Conservation (phyloP, 176 grass and related monocot species). For the maize (Zea mays) region Zm-B73-REFERENCE-NAM-5.0 NC_050097.1:8741001-8741500, state of each 20-base stretch:
- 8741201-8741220: constrained; percentile 50
- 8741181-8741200: constrained; percentile 11
- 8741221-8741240: not conserved
- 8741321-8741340: constrained; percentile 33
- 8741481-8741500: constrained; percentile 29
- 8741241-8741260: not conserved
- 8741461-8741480: not conserved
- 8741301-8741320: constrained; percentile 46
- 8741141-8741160: constrained; percentile 38
- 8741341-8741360: constrained; percentile 62
- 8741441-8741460: not conserved
- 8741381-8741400: constrained; percentile 64
- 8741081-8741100: no score
- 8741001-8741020: no score
- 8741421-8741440: constrained; percentile 39
- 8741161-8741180: constrained; percentile 47
- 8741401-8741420: constrained; percentile 54
- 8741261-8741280: constrained; percentile 61
- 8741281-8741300: constrained; percentile 66
- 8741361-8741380: constrained; percentile 51
- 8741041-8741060: no score
- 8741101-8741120: constrained; percentile 23
- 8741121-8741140: constrained; percentile 42
- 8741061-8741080: no score
- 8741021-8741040: no score